These are phyloP conservation scores for Candida glucosophila DNA, from an alignment of 1,139 yeast genomes.

Conservation along the genomic window DNA sequence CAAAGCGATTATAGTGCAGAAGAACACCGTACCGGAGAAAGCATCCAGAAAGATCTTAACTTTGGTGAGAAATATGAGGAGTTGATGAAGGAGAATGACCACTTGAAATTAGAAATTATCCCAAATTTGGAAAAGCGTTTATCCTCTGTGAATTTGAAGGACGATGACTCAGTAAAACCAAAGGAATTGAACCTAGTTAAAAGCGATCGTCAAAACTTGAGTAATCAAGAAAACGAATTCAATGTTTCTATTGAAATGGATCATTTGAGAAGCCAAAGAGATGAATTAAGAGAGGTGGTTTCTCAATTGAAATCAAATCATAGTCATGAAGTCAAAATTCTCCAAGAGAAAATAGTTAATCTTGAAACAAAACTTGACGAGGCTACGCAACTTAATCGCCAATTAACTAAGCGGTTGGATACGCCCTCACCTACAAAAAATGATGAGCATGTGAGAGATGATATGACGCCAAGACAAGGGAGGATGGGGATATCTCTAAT, in stretches of 20 bases:
- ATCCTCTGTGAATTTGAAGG: constrained; percentile 7
- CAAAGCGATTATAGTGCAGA: constrained; percentile 8
- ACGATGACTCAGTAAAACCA: constrained; percentile 5
- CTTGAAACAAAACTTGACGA: constrained; percentile 33
- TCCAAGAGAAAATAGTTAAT: constrained; percentile 34
- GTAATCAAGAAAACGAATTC: constrained; percentile 3
- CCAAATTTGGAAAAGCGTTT: constrained; percentile 34
- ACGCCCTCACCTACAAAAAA: too few species aligned
- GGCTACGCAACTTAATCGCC: constrained; percentile 25
- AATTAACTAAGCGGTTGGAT: constrained; percentile 19
- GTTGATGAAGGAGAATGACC: constrained; percentile 32
- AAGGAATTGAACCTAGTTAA: constrained; percentile 11
- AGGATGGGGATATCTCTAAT: too few species aligned
- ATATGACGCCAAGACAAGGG: too few species aligned
- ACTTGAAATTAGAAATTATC: constrained; percentile 30
- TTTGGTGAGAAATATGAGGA: constrained; percentile 31
- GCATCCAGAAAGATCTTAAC: too few species aligned
- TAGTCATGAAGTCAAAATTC: constrained; percentile 26
- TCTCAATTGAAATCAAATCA: constrained; percentile 28
- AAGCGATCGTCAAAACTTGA: constrained; percentile 2
- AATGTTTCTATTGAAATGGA: constrained; percentile 21
- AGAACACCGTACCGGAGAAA: constrained; percentile 12
- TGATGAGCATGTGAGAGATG: too few species aligned
- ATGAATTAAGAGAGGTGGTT: constrained; percentile 50
- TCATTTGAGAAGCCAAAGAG: constrained; percentile 43